Evolutionary conservation across 2,329 filamentous ascomycete genomes (phyloP).

Genomic region (Albifimbria verrucaria): DNA sequence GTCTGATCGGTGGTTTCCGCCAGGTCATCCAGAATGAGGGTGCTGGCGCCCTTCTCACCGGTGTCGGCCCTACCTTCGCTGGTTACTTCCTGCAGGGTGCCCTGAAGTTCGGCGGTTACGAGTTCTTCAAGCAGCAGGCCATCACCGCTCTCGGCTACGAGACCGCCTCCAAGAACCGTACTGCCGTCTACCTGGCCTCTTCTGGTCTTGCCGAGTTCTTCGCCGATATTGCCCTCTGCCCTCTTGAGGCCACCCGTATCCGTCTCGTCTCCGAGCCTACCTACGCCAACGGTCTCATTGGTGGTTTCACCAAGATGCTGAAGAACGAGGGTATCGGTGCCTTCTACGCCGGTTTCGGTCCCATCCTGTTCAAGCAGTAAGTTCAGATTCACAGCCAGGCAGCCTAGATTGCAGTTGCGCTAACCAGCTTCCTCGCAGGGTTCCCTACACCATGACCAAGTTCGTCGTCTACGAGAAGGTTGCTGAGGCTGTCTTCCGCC

Average conservation of each 20-base stretch:
- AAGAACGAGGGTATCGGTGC: constrained; percentile 79
- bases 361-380: constrained; percentile 64
- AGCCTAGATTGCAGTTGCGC: not conserved
- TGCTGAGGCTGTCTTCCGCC: constrained; percentile 66
- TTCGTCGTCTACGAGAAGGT: constrained; percentile 94
- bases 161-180: constrained; percentile 74
- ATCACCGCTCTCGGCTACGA: constrained; percentile 79
- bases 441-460: constrained; percentile 93
- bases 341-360: constrained; percentile 90
- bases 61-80: constrained; percentile 79
- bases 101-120: constrained; percentile 92
- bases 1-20: constrained; percentile 80
- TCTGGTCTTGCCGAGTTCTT: constrained; percentile 65
- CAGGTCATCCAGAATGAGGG: constrained; percentile 83
- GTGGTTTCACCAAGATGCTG: constrained; percentile 79
- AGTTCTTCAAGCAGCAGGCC: constrained; percentile 92
- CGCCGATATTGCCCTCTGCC: constrained; percentile 81
- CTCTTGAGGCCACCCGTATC: constrained; percentile 89
- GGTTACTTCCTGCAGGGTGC: constrained; percentile 94
- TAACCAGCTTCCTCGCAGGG: constrained; percentile 41
- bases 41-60: constrained; percentile 80
- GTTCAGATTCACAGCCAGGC: constrained; percentile 18
- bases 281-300: constrained; percentile 76
- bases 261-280: constrained; percentile 86
- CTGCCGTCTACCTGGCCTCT: constrained; percentile 74